Conservation (phyloP, 768 basidiomycete genomes). For the Hypholoma fasciculare region DNA sequence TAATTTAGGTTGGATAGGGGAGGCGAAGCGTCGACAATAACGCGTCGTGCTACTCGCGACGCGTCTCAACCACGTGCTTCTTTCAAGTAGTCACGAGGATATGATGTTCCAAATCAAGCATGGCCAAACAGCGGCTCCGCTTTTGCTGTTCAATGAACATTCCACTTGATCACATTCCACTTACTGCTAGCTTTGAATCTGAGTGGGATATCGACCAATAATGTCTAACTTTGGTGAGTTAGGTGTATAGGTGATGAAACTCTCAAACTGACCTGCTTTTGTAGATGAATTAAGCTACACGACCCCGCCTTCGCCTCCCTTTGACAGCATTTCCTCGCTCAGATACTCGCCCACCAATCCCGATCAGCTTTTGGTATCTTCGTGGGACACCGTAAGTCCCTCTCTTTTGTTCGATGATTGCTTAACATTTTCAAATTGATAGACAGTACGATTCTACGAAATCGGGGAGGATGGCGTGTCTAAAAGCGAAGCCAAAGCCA, state of each 20-base stretch:
- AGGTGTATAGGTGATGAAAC: neutral
- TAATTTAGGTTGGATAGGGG: too few species aligned
- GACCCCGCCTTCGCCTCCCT: conserved; percentile 58
- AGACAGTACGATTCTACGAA: conserved; percentile 52
- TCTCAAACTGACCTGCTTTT: neutral
- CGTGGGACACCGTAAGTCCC: conserved; percentile 77
- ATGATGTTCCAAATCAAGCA: too few species aligned
- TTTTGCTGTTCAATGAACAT: too few species aligned
- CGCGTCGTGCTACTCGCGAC: too few species aligned
- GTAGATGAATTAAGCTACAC: conserved; percentile 26
- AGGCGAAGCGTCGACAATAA: too few species aligned
- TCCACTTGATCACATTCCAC: too few species aligned
- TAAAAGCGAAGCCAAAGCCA: conserved; percentile 68
- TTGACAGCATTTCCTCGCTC: conserved; percentile 83
- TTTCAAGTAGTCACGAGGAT: too few species aligned
- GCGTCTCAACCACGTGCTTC: too few species aligned
- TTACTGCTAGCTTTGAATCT: too few species aligned
- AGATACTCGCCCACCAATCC: conserved; percentile 82
- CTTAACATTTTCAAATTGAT: neutral
- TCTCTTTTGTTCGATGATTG: conserved; percentile 5
- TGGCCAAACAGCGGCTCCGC: too few species aligned
- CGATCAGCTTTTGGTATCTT: conserved; percentile 76
- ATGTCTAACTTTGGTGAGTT: conserved; percentile 1
- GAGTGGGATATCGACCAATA: too few species aligned
- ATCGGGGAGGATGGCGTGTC: conserved; percentile 58